Evolutionary conservation across 2,329 filamentous ascomycete genomes (phyloP).

Genomic region (Cladosporium colombiae): DNA sequence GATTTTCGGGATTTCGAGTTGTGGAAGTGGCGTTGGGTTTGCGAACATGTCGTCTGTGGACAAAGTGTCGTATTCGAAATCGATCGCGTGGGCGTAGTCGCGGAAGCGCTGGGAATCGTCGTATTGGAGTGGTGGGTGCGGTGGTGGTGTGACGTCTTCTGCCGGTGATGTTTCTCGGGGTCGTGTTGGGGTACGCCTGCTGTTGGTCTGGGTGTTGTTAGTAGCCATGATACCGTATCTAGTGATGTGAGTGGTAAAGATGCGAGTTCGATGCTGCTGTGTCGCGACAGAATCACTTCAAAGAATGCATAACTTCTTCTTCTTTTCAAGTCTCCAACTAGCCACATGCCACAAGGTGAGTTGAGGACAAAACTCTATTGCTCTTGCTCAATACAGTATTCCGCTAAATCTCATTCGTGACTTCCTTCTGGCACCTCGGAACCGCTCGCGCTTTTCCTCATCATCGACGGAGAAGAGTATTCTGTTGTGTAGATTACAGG

Average conservation of each 20-base stretch:
- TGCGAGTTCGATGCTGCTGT: neutral
- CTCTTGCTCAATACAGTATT: constrained; percentile 5
- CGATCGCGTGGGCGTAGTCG: neutral
- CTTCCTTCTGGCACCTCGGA: neutral
- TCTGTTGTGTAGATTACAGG: constrained; percentile 17
- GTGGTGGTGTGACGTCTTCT: neutral
- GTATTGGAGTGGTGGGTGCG: neutral
- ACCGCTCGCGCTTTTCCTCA: constrained; percentile 1
- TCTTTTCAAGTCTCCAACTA: neutral
- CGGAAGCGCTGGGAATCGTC: neutral
- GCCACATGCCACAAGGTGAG: neutral
- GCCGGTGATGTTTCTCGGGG: neutral
- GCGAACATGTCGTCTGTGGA: neutral
- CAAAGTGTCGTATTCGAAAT: neutral
- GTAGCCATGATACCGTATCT: neutral
- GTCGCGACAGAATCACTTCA: neutral
- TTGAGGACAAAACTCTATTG: constrained; percentile 2
- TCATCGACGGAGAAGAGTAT: constrained; percentile 20
- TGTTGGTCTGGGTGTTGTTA: neutral
- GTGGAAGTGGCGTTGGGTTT: neutral
- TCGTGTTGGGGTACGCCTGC: neutral
- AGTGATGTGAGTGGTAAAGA: neutral
- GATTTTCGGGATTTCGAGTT: neutral
- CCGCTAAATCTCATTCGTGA: constrained; percentile 6
- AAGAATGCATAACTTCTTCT: neutral